These are phyloP conservation scores for Orbilia quercus DNA, from an alignment of 2,329 filamentous ascomycete species.

Conservation along the genomic window DNA sequence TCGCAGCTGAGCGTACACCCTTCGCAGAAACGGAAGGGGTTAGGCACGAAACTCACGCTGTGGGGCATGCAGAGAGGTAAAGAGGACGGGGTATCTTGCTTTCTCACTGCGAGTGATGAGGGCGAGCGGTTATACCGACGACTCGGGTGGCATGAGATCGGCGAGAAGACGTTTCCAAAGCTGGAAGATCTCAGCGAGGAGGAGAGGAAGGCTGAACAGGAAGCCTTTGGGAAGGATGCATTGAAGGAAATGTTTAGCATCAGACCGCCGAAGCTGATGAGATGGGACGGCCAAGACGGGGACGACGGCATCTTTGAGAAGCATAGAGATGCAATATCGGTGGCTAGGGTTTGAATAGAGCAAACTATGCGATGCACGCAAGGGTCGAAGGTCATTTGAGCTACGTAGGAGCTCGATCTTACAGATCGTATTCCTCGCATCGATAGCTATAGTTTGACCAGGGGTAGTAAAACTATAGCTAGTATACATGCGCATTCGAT, in stretches of 20 bases:
- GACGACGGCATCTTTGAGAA: constrained; percentile 15
- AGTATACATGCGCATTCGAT: too few species aligned
- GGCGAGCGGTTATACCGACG: constrained; percentile 29
- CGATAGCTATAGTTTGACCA: too few species aligned
- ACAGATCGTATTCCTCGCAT: too few species aligned
- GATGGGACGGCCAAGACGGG: constrained; percentile 11
- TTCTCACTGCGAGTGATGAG: constrained; percentile 28
- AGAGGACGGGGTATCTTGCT: constrained; percentile 9
- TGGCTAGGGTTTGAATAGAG: not conserved
- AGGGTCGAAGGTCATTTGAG: too few species aligned
- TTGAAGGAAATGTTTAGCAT: constrained; percentile 25
- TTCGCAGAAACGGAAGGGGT: constrained; percentile 15
- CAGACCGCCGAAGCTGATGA: constrained; percentile 21
- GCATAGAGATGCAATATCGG: constrained; percentile 17
- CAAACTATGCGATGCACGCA: not conserved
- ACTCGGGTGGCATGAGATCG: constrained; percentile 29
- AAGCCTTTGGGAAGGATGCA: constrained; percentile 27
- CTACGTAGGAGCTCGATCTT: too few species aligned
- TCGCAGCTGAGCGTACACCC: constrained; percentile 47
- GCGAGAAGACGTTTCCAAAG: constrained; percentile 16
- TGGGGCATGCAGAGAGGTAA: constrained; percentile 35
- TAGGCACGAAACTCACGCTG: constrained; percentile 14
- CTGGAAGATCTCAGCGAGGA: constrained; percentile 41
- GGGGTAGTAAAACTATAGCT: too few species aligned
- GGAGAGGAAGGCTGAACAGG: constrained; percentile 26